Evolutionary conservation across 805 yeast species (phyloP), one percentile per base, ranked within the genome.

Genomic region (Huiozyma naganishii): DNA sequence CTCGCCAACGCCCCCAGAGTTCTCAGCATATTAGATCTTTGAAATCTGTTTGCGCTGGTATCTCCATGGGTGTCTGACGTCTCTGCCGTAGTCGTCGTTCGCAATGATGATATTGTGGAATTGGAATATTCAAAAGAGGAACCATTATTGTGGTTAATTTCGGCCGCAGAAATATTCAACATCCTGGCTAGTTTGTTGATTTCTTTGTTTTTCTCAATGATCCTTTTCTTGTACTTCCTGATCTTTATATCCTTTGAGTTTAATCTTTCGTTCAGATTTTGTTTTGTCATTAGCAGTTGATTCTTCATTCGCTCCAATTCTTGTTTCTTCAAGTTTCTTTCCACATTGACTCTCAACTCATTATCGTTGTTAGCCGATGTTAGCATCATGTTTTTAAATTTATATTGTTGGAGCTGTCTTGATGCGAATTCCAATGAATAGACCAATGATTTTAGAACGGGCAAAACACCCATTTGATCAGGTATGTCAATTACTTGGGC

Each of bases 1-100:
- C 75, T 67, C 3, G 81, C 81, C 43, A 76, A 59, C 45, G 73
- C 57, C 10, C 79, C 81, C 39, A 76, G 59, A 0, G 80, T 73
- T 37, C 70, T 71, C 39, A 76, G 48, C 64, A 71, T 70, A 36
- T 54, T 43, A 7, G 47, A 36, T 13, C 42, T 41, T 27, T 41
- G 41, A 27, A 39, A 43, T 13, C 29, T n/a, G 12, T 39, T 29
- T 30, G 9, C 33, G n/a, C 33, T 30, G 9, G 33, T 9, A 8
- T 9, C 33, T 11, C n/a, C n/a, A 11, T 30, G 33, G 9, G 33
- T 30, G 2, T n/a, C 12, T 7, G 8, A 27, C 9, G 32, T 30
- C 17, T 41, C 45, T 23, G 46, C 43, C 6, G 46, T 37, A 23
- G 32, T 46, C 9, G 13, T n/a, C 7, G 39, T 39, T 23, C 42